Conservation (phyloP, 495 filamentous ascomycete species). For the Daldinia bambusicola region DNA sequence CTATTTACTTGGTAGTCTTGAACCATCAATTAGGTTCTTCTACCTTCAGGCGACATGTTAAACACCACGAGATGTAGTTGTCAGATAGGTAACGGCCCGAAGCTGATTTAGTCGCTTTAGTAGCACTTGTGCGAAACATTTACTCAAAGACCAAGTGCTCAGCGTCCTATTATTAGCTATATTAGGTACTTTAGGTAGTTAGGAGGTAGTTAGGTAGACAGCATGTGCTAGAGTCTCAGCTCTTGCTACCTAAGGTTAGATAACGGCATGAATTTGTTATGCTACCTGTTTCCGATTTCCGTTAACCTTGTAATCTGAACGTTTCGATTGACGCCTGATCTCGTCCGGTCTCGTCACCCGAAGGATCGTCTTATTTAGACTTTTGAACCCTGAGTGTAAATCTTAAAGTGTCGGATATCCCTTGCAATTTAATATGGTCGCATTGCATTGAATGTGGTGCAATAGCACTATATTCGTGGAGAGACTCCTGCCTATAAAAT, state of each 20-base stretch:
- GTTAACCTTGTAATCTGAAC: slow-evolving; percentile 15
- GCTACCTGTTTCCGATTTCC: slow-evolving; percentile 16
- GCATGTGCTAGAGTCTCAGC: slow-evolving; percentile 12
- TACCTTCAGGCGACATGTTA: background rate
- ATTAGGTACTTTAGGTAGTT: too few relatives aligned
- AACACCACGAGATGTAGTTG: background rate
- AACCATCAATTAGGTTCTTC: slow-evolving; percentile 6
- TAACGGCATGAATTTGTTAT: slow-evolving; percentile 6
- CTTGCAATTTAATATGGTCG: slow-evolving; percentile 5
- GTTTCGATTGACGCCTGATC: background rate
- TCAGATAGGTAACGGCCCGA: slow-evolving; percentile 1
- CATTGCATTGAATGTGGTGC: slow-evolving; percentile 9
- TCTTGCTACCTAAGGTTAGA: slow-evolving; percentile 11
- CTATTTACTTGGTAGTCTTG: slow-evolving; percentile 4
- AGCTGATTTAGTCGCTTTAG: background rate
- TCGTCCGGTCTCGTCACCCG: slow-evolving; percentile 3
- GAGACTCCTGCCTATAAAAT: slow-evolving; percentile 4
- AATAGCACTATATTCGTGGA: slow-evolving; percentile 3
- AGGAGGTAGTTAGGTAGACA: too few relatives aligned
- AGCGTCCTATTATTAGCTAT: background rate
- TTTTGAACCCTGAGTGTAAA: slow-evolving; percentile 7
- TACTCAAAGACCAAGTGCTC: slow-evolving; percentile 7
- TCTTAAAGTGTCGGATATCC: slow-evolving; percentile 24
- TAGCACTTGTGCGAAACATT: background rate
- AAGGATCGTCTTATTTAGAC: slow-evolving; percentile 21